Percentiles rank a stretch among this genome's conserved stretches.
Evolutionary conservation across 1,284 basidiomycete genomes (phyloP).

Genomic region (Porodaedalea pini): DNA sequence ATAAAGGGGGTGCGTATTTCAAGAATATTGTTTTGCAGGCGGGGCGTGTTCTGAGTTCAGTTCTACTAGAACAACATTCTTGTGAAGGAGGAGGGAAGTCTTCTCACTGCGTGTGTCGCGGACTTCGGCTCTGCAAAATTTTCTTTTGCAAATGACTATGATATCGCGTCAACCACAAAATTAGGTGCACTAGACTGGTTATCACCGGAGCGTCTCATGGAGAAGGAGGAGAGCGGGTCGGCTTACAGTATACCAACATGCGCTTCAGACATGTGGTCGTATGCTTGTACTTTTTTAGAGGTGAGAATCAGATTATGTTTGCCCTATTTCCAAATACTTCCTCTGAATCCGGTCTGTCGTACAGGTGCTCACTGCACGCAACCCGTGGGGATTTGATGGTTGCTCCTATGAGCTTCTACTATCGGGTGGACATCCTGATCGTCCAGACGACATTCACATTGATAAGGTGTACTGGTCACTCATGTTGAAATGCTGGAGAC

Average conservation of each 20-base stretch:
- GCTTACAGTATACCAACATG: neutral
- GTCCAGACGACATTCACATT: neutral
- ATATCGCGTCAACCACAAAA: neutral
- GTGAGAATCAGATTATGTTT: neutral
- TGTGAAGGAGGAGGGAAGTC: neutral
- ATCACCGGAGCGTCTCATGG: neutral
- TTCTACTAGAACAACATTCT: slow-evolving; percentile 7
- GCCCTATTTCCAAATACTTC: neutral
- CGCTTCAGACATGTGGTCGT: slow-evolving; percentile 12
- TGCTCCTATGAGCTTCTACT: neutral
- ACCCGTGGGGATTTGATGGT: neutral
- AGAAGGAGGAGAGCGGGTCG: neutral
- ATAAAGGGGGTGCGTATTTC: neutral
- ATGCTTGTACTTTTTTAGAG: slow-evolving; percentile 12
- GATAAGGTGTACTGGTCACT: neutral
- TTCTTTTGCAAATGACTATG: neutral
- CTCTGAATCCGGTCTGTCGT: neutral
- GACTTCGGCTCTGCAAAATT: slow-evolving; percentile 13
- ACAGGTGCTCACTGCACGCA: neutral
- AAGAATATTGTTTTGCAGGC: neutral
- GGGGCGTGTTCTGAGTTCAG: too few species aligned
- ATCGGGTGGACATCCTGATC: neutral
- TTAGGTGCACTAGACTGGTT: neutral
- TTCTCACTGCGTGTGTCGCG: neutral
- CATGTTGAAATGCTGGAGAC: neutral